Percentiles rank a stretch among this genome's conserved stretches.
phyloP scores from a whole-genome alignment of 2,329 filamentous ascomycete species.

The Colletotrichum caudatum region DNA sequence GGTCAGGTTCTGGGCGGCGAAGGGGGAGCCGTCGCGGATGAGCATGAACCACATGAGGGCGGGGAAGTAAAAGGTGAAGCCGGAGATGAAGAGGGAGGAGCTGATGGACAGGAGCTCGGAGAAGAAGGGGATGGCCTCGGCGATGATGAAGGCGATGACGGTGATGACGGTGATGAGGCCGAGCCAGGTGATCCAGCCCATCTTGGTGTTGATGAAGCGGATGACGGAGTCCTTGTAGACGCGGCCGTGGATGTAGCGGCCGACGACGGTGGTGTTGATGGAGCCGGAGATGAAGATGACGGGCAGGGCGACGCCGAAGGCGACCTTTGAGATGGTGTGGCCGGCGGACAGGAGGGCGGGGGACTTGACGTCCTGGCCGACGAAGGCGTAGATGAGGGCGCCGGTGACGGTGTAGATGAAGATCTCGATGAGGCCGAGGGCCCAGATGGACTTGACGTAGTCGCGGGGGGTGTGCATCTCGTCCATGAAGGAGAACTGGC shows the following conservation, averaged over 20 bases:
- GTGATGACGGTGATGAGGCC: conserved; percentile 69
- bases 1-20: conserved; percentile 48
- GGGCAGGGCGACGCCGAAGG: conserved; percentile 77
- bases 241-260: conserved; percentile 60
- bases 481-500: conserved; percentile 66
- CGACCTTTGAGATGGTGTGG: conserved; percentile 70
- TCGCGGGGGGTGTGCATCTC: conserved; percentile 64
- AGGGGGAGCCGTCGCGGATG: conserved; percentile 49
- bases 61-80: conserved; percentile 57
- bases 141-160: conserved; percentile 76
- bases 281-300: conserved; percentile 82
- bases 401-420: conserved; percentile 75
- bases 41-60: conserved; percentile 59
- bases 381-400: conserved; percentile 76
- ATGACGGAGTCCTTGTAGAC: conserved; percentile 58
- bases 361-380: conserved; percentile 71
- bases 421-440: conserved; percentile 73
- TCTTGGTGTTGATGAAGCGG: conserved; percentile 61
- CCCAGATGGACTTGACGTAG: conserved; percentile 67
- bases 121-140: conserved; percentile 80
- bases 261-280: conserved; percentile 68
- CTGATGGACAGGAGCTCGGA: conserved; percentile 71
- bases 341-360: conserved; percentile 77
- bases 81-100: conserved; percentile 61
- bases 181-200: conserved; percentile 68